phyloP scores from a whole-genome alignment of 2,329 filamentous ascomycete genomes.

The Colletotrichum incanum region DNA sequence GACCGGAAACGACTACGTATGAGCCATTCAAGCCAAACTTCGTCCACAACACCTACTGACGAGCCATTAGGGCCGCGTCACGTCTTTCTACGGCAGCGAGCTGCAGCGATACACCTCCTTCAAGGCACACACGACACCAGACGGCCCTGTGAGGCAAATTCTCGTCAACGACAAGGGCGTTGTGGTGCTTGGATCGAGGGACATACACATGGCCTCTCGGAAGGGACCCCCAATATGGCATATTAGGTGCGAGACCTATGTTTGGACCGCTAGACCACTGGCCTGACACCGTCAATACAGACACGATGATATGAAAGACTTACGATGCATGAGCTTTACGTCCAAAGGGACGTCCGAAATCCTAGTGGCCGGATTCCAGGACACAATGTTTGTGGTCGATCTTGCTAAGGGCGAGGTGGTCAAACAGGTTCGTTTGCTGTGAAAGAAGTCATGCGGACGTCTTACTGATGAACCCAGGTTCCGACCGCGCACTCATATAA shows the following conservation, averaged over 20 bases:
- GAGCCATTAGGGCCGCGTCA: constrained; percentile 80
- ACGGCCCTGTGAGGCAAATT: constrained; percentile 89
- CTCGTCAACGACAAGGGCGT: constrained; percentile 93
- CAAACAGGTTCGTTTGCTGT: constrained; percentile 68
- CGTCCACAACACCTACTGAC: constrained; percentile 46
- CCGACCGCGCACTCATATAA: constrained; percentile 84
- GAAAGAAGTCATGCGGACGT: background rate
- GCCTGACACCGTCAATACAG: constrained; percentile 55
- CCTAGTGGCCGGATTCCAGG: constrained; percentile 88
- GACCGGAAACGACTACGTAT: constrained; percentile 91
- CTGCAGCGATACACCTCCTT: constrained; percentile 93
- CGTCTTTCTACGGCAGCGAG: constrained; percentile 89
- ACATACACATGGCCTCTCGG: constrained; percentile 90
- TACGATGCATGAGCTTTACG: constrained; percentile 96
- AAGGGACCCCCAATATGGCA: constrained; percentile 92
- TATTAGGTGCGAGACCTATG: constrained; percentile 71
- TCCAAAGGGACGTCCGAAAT: constrained; percentile 88
- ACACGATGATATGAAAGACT: constrained; percentile 83
- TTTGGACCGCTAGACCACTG: constrained; percentile 21
- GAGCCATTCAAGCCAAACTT: constrained; percentile 47
- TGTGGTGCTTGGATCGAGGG: constrained; percentile 84
- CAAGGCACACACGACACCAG: constrained; percentile 79
- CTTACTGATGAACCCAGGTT: constrained; percentile 65
- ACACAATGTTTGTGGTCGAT: constrained; percentile 85
- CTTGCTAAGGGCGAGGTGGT: constrained; percentile 80